Percentiles rank a stretch among this genome's conserved stretches.
Conservation (phyloP, 208 protist species). For the Angomonas deanei region DNA sequence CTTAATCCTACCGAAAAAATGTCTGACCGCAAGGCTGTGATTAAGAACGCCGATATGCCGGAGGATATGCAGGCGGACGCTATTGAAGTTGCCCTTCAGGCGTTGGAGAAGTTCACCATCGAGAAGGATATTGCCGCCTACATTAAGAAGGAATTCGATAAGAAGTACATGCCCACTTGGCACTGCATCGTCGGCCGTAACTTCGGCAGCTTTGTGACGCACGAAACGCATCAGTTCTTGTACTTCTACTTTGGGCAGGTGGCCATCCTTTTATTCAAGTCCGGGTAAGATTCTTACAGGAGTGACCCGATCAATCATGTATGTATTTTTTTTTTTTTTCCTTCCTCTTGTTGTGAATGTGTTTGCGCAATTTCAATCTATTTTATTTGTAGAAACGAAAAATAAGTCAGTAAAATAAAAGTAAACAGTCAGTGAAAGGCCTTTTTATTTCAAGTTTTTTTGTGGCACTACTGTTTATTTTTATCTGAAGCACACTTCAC, state of each 20-base stretch:
- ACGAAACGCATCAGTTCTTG: conserved; percentile 99
- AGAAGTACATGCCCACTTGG: conserved; percentile 99
- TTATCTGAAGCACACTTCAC: too few relatives aligned
- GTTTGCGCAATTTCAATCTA: background rate
- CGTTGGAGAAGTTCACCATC: conserved; percentile 99
- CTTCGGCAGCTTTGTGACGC: conserved; percentile 99
- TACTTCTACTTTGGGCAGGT: conserved; percentile 99
- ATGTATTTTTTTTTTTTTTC: conserved; percentile 13
- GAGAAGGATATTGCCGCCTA: conserved; percentile 99
- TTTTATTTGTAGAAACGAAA: too few relatives aligned
- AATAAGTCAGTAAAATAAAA: too few relatives aligned
- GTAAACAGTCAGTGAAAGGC: too few relatives aligned
- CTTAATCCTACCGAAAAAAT: conserved; percentile 23
- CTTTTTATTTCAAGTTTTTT: too few relatives aligned
- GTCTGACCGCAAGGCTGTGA: conserved; percentile 82
- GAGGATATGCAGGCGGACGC: conserved; percentile 98
- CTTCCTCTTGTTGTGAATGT: background rate
- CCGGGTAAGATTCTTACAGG: conserved; percentile 42
- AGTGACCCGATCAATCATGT: background rate
- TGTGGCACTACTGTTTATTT: too few relatives aligned
- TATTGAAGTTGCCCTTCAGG: conserved; percentile 96
- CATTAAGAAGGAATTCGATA: conserved; percentile 99
- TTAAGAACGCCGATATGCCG: conserved; percentile 96
- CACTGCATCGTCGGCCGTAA: conserved; percentile 99
- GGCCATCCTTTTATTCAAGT: conserved; percentile 98